phyloP scores from a whole-genome alignment of 2,329 filamentous ascomycete species.

The Cercospora nicotianae region DNA sequence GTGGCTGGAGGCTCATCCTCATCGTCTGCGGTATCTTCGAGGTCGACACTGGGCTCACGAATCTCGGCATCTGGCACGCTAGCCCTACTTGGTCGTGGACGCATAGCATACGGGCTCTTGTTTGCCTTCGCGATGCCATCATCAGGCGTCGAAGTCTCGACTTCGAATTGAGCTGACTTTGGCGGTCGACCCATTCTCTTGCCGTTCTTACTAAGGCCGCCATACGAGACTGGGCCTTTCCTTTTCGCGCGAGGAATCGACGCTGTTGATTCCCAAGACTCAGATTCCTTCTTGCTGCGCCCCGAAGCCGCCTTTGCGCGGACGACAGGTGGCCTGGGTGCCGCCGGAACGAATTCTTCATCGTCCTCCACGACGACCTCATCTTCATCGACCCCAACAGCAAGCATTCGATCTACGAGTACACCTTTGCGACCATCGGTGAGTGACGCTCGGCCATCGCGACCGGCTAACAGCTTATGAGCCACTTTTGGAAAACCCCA shows the following conservation, averaged over 20 bases:
- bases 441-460: conserved; percentile 47
- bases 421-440: conserved; percentile 29
- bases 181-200: conserved; percentile 5
- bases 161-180: neutral
- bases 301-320: neutral
- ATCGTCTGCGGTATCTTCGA: neutral
- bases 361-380: conserved; percentile 15
- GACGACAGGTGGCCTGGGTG: conserved; percentile 8
- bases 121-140: conserved; percentile 1
- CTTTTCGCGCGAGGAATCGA: neutral
- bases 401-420: conserved; percentile 12
- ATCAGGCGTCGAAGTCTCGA: neutral
- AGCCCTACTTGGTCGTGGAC: neutral
- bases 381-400: conserved; percentile 33
- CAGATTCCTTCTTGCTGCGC: neutral
- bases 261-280: neutral
- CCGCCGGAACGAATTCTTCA: neutral
- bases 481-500: conserved; percentile 50
- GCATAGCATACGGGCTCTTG: conserved; percentile 13
- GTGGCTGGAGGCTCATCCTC: neutral
- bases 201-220: conserved; percentile 1
- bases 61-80: neutral
- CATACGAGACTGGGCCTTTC: neutral
- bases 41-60: neutral
- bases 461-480: conserved; percentile 40